Evolutionary conservation across 2,329 filamentous ascomycete species (phyloP), one percentile per base, ranked within the genome.

Genomic region (Fusarium sp.): DNA sequence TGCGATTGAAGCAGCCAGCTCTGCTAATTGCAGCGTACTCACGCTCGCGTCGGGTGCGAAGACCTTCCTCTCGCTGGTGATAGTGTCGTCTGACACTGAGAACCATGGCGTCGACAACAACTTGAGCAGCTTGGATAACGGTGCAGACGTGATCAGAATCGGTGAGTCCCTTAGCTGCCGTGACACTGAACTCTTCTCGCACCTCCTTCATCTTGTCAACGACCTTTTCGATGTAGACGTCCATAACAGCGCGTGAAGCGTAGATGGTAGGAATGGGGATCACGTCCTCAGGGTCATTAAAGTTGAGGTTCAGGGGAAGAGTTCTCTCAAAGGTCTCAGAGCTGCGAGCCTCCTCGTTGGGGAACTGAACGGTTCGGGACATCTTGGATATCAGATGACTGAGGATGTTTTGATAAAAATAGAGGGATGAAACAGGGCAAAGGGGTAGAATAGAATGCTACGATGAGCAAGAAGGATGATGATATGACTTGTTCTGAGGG

Each of bases 11-110:
- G 2, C 48, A 14, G 2, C 37, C 33, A 15, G 9, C 10, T 15
- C 10, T 49, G 1, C 15, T 14, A 3, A 68, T 41, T 0, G 48
- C 39, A 5, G 50, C 39, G 9, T 64, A 44, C 40, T 68, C 55
- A 2, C 56, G 54, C 20, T 58, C 41, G 3, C 28, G 46, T 2
- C 26, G 33, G 5, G 58, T n/a, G 0, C 46, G 53, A 2, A 68
- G 45, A 1, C 66, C 63, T 14, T 72, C 70, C 28, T 66, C 32
- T 17, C 45, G 40, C 17, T 45, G 40, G 5, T 62, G 11, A 6
- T 63, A 70, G 30, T 59, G 54, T 1, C 70, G 40, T 2, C 57
- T 53, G 13, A 68, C 7, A 1, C 8, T 15, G n/a, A 57, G 47
- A 1, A 19, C 45, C 7, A 50, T 54, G 0, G n/a, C 15, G 0